phyloP scores from a whole-genome alignment of 1,139 yeast species.

The Debaryomyces sp. region DNA sequence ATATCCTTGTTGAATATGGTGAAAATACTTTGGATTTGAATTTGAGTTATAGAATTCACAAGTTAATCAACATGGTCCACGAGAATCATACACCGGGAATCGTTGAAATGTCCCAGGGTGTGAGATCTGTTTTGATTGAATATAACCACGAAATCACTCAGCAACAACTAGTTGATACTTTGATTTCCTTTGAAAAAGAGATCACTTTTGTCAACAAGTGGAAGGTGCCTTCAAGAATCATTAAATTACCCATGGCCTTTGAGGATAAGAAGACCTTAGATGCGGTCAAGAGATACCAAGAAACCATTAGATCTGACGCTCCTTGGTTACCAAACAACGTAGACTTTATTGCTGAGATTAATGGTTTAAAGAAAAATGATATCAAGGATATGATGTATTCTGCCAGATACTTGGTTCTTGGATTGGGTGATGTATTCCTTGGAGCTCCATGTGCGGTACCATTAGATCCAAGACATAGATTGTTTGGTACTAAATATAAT shows the following conservation, averaged over 20 bases:
- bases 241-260: constrained; percentile 93
- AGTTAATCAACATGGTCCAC: constrained; percentile 72
- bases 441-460: constrained; percentile 99
- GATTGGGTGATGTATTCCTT: constrained; percentile 94
- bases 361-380: constrained; percentile 74
- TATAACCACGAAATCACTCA: constrained; percentile 71
- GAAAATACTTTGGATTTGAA: constrained; percentile 85
- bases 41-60: constrained; percentile 80
- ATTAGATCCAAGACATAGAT: constrained; percentile 91
- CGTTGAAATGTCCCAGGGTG: constrained; percentile 96
- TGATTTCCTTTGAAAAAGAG: constrained; percentile 75
- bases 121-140: constrained; percentile 88
- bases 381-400: constrained; percentile 83
- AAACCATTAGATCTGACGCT: constrained; percentile 89
- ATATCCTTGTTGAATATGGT: constrained; percentile 89
- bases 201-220: constrained; percentile 75
- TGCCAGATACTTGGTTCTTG: constrained; percentile 89
- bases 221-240: constrained; percentile 80
- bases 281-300: constrained; percentile 88
- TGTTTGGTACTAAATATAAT: constrained; percentile 90
- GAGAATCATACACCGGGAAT: constrained; percentile 72
- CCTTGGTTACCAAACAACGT: constrained; percentile 99
- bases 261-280: constrained; percentile 88
- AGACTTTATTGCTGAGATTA: constrained; percentile 88
- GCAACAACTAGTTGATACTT: constrained; percentile 57